A percentile compares a stretch with the other conserved stretches of the same genome.
These are phyloP conservation scores for Suillus subaureus DNA, from an alignment of 768 basidiomycete genomes.

Conservation along the genomic window DNA sequence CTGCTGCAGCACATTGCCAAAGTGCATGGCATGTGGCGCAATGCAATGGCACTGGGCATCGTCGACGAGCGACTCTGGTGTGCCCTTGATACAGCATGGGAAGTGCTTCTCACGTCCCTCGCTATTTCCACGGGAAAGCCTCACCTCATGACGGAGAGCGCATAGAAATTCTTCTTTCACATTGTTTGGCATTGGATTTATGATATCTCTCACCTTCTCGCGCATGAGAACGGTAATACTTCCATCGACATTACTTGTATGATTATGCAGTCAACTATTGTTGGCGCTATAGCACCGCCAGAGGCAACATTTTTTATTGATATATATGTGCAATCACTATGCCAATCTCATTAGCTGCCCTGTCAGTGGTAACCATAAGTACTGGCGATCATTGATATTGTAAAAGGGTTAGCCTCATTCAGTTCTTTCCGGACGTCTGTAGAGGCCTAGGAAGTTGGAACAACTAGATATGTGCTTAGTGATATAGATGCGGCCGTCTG, in stretches of 20 bases:
- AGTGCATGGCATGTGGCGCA: conserved; percentile 54
- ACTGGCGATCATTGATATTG: no score
- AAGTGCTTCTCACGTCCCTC: conserved; percentile 45
- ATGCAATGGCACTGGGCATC: conserved; percentile 51
- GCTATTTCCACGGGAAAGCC: conserved; percentile 28
- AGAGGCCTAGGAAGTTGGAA: no score
- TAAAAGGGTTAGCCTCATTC: no score
- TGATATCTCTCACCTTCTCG: conserved; percentile 11
- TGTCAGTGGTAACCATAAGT: not conserved
- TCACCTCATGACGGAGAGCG: conserved; percentile 13
- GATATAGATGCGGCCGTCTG: no score
- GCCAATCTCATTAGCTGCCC: not conserved
- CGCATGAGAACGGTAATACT: conserved; percentile 5
- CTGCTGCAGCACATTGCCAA: conserved; percentile 39
- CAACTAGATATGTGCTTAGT: no score
- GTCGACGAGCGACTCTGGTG: conserved; percentile 49
- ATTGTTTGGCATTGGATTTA: conserved; percentile 13
- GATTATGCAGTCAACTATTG: conserved; percentile 17
- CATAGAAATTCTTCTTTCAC: not conserved
- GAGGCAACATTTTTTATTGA: conserved; percentile 16
- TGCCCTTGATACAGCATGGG: conserved; percentile 53
- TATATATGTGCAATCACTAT: conserved; percentile 22
- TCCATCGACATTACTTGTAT: conserved; percentile 23
- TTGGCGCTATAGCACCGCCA: conserved; percentile 6
- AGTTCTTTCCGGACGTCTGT: no score